Base-by-base conservation (phyloP, 2,329 filamentous ascomycete genomes). In the Byssochlamys sp. region DNA sequence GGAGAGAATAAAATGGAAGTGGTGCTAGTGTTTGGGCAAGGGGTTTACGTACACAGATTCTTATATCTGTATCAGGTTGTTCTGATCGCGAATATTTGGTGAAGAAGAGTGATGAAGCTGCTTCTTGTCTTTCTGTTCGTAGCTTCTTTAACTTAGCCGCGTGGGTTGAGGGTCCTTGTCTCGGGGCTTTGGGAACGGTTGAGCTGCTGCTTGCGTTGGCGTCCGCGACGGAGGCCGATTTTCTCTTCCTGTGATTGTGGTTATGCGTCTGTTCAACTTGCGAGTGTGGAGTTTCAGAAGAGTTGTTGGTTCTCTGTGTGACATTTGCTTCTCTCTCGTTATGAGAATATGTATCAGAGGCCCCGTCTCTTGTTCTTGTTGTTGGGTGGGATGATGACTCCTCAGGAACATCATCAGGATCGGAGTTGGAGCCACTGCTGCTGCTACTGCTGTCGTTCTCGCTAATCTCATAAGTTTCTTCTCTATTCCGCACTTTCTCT, bases 401-500 rank as follows among this genome's bases (percentile, higher is more conserved):
- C 31, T 31, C 31, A 27, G n/a, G n/a, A 24, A 48, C 25, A 27
- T 29, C 51, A 19, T 54, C 31, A 10, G n/a, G 28, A 27, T 54
- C 45, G 35, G 25, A 12, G 12, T 27, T 28, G 35, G 54, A 51
- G 54, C 54, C 11, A 26, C 24, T 19, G 24, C 54, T 55, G 26
- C 45, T 55, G 26, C 45, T 28, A 29, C n/a, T 55, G 39, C 26
- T 11, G 7, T n/a, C 61, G 19, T 57, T 55, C 19, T 61, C 59
- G 29, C 62, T 61, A 45, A 56, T 60, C 31, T 60, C 35, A 26
- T 61, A 55, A 11, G 53, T 27, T 19, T 39, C 53, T 31, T 9
- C 4, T 27, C 49, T 54, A 27, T 55, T 58, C 25, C 57, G 33
- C 26, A 59, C 56, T 7, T 57, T 57, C 7, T 58, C 52, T 28